These are phyloP conservation scores for Chaetomium globosum DNA, from an alignment of 2,329 filamentous ascomycete species.

Conservation along the genomic window DNA sequence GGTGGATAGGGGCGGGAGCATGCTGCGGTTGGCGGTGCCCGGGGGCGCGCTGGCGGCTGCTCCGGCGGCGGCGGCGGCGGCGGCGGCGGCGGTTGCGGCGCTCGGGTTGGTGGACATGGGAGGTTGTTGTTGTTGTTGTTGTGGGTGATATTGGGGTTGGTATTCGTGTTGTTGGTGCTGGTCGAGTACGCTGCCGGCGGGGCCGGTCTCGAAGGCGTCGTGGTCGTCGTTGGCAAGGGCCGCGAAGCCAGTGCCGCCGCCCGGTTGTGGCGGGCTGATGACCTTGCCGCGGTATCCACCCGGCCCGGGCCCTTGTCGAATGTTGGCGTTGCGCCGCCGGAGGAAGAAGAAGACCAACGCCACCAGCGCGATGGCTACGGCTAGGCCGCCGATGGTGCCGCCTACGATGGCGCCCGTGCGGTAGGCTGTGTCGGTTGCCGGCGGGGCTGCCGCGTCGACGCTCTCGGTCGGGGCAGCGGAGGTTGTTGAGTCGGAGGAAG, in stretches of 20 bases:
- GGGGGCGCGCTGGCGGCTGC: constrained; percentile 5
- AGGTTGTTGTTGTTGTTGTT: background rate
- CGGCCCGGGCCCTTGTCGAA: constrained; percentile 48
- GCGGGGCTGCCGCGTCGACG: constrained; percentile 20
- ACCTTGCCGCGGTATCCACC: constrained; percentile 44
- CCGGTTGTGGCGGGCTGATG: constrained; percentile 42
- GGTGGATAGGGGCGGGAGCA: constrained; percentile 25
- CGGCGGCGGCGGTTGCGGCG: background rate
- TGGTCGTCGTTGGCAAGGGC: constrained; percentile 44
- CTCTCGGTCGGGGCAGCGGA: constrained; percentile 18
- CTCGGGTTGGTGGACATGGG: background rate
- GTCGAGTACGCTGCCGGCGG: constrained; percentile 15
- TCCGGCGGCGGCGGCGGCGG: constrained; percentile 1
- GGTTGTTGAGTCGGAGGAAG: constrained; percentile 20
- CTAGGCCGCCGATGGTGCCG: constrained; percentile 56
- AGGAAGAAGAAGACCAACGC: constrained; percentile 50
- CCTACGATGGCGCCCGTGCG: constrained; percentile 58
- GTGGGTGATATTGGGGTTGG: background rate
- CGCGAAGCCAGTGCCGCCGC: constrained; percentile 44
- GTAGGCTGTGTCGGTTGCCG: constrained; percentile 33
- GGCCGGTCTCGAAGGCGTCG: constrained; percentile 40
- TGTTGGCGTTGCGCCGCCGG: constrained; percentile 49
- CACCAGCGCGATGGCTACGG: constrained; percentile 48
- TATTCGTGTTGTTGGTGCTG: constrained; percentile 6
- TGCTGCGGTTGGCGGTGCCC: constrained; percentile 5